A percentile compares a stretch with the other conserved stretches of the same genome.
Conservation (phyloP, 305 asterid species). For the Rubia balearica region DNA sequence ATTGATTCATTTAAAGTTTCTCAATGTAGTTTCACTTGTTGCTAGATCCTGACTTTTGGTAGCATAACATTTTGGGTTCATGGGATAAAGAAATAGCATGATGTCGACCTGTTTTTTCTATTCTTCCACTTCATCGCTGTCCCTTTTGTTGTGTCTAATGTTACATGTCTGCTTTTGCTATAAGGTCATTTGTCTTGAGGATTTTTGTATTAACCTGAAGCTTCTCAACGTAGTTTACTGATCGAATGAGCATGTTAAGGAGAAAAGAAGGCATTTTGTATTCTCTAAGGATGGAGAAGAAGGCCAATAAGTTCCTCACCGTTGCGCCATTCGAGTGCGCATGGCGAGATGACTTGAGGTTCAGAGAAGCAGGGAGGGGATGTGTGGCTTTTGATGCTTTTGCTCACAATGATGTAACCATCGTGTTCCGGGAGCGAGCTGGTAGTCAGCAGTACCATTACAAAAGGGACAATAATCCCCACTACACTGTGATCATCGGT, state of each 20-base stretch:
- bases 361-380: slow-evolving; percentile 92
- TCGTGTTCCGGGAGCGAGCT: slow-evolving; percentile 82
- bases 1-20: slow-evolving; percentile 5
- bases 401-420: slow-evolving; percentile 84
- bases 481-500: slow-evolving; percentile 89
- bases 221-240: slow-evolving; percentile 7
- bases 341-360: slow-evolving; percentile 78
- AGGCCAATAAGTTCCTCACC: slow-evolving; percentile 60
- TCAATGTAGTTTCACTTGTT: slow-evolving; percentile 8
- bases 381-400: slow-evolving; percentile 96
- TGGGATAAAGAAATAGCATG: neutral
- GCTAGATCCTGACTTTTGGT: neutral
- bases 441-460: slow-evolving; percentile 96
- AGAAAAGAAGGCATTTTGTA: slow-evolving; percentile 16
- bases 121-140: neutral
- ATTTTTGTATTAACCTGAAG: slow-evolving; percentile 1
- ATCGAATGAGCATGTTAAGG: slow-evolving; percentile 12
- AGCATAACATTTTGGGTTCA: neutral
- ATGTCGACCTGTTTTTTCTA: neutral
- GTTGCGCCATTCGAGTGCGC: slow-evolving; percentile 96
- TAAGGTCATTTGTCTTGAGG: neutral
- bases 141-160: neutral
- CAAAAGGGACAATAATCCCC: slow-evolving; percentile 85
- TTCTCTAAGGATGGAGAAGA: slow-evolving; percentile 47
- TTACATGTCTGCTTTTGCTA: no score